Percentiles rank a stretch among this genome's conserved stretches.
These are phyloP conservation scores for Phoma sp. DNA, from an alignment of 2,329 filamentous ascomycete species.

Conservation along the genomic window DNA sequence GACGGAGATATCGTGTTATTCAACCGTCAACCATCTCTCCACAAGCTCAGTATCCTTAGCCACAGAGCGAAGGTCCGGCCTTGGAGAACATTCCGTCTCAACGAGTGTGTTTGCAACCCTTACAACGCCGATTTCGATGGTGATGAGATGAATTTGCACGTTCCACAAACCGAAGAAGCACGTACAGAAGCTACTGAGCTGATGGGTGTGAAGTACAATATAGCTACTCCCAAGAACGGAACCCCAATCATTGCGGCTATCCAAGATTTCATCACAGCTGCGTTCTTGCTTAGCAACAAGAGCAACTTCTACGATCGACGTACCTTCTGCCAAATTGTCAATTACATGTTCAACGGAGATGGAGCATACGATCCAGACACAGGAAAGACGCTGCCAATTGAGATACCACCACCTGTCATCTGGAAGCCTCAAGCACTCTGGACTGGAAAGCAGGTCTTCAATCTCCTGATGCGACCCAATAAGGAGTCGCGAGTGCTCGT, in stretches of 20 bases:
- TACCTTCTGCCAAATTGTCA: slow-evolving; percentile 86
- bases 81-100: slow-evolving; percentile 93
- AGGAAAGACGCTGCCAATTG: slow-evolving; percentile 65
- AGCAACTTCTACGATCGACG: slow-evolving; percentile 90
- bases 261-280: slow-evolving; percentile 97
- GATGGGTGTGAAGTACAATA: slow-evolving; percentile 97
- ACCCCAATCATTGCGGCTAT: slow-evolving; percentile 99
- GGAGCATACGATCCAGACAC: slow-evolving; percentile 55
- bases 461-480: slow-evolving; percentile 87
- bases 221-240: slow-evolving; percentile 95
- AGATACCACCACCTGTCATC: slow-evolving; percentile 85
- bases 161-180: slow-evolving; percentile 96
- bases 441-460: slow-evolving; percentile 98
- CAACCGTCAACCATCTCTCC: slow-evolving; percentile 95
- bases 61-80: slow-evolving; percentile 92
- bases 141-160: slow-evolving; percentile 98
- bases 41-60: slow-evolving; percentile 98
- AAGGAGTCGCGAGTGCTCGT: slow-evolving; percentile 80
- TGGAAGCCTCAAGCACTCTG: slow-evolving; percentile 85
- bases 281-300: slow-evolving; percentile 89
- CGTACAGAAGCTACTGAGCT: slow-evolving; percentile 92
- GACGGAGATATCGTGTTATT: slow-evolving; percentile 96
- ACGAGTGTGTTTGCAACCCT: slow-evolving; percentile 96
- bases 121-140: slow-evolving; percentile 99
- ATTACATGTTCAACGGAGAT: slow-evolving; percentile 88